Conservation (phyloP, 2,329 filamentous ascomycete species). For the Alternaria sp. region DNA sequence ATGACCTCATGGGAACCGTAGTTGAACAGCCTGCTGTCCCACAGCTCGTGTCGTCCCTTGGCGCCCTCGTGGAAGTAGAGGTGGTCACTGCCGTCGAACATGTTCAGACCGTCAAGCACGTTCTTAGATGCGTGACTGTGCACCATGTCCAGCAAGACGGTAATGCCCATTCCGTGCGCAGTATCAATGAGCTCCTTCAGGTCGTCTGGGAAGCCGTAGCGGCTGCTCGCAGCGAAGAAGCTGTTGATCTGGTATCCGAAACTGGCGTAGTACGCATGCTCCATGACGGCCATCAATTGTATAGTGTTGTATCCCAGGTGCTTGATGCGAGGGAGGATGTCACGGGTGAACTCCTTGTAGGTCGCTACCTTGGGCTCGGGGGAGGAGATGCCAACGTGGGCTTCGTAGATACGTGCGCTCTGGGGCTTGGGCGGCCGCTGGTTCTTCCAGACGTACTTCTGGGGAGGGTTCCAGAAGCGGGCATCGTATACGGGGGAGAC, state of each 20-base stretch:
- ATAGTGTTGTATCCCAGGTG: conserved; percentile 94
- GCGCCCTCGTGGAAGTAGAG: conserved; percentile 91
- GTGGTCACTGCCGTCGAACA: conserved; percentile 94
- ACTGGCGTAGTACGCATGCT: conserved; percentile 98
- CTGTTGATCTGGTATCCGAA: conserved; percentile 99
- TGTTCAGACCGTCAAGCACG: conserved; percentile 89
- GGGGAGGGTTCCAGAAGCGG: conserved; percentile 94
- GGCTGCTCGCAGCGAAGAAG: conserved; percentile 96
- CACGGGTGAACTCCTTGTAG: conserved; percentile 95
- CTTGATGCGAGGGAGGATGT: conserved; percentile 90
- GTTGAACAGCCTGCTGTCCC: conserved; percentile 97
- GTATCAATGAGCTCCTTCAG: conserved; percentile 96
- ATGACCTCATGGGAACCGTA: conserved; percentile 94
- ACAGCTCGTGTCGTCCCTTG: conserved; percentile 87
- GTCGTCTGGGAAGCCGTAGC: conserved; percentile 92
- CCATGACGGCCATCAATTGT: conserved; percentile 98
- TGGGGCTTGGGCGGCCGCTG: conserved; percentile 78
- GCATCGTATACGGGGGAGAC: conserved; percentile 94
- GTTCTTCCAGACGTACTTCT: conserved; percentile 87
- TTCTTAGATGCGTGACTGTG: conserved; percentile 99
- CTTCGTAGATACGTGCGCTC: conserved; percentile 94
- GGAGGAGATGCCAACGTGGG: conserved; percentile 97
- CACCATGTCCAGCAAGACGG: conserved; percentile 91
- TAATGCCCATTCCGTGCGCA: conserved; percentile 87
- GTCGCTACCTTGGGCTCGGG: conserved; percentile 87